Evolutionary conservation across 2,329 filamentous ascomycete species (phyloP), one percentile per base, ranked within the genome.

Genomic region (Fonsecaea erecta): DNA sequence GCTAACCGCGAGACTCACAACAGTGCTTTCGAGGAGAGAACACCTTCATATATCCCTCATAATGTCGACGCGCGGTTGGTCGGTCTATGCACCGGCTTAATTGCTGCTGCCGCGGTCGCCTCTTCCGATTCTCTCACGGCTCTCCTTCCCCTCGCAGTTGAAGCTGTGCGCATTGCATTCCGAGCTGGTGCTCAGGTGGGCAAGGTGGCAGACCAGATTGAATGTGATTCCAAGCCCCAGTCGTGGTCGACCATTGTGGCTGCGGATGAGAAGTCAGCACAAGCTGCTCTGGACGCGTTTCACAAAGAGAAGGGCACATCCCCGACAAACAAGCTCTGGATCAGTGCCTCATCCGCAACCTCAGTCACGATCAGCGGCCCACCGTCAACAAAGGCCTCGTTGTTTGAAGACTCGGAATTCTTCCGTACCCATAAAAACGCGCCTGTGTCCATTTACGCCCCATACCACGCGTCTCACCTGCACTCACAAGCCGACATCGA

Each of bases 311-410:
- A 77, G 73, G 79, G 78, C 43, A 83, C 85, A 64, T 77, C 84
- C 48, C 75, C 76, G 18, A 81, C 83, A 52, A 82, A 77, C 63
- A 82, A 79, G 68, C 83, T 85, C 2, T 88, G 86, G 75, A 78
- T 87, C 73, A 86, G 85, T 71, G 85, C 85, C 16, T 81, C 86
- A 65, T 86, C 84, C 68, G 80, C 81, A 40, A 86, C 85, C 77
- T 84, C 85, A 40, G 75, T 87, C 62, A 87, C 85, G 16, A 81
- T 88, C 73, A 86, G 84, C 68, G 85, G 84, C 52, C 85, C 85
- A 21, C 85, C 85, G 7, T 77, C 78, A 12, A 82, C 82, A 3
- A 81, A 85, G 37, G 79, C 81, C 68, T 78, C 80, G 24, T 79
- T 87, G 59, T 83, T 86, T 70, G 76, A 85, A 60, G 63, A 68